These are phyloP conservation scores for Mycosphaerelloides madeirae DNA, from an alignment of 2,329 filamentous ascomycete genomes.

Conservation along the genomic window DNA sequence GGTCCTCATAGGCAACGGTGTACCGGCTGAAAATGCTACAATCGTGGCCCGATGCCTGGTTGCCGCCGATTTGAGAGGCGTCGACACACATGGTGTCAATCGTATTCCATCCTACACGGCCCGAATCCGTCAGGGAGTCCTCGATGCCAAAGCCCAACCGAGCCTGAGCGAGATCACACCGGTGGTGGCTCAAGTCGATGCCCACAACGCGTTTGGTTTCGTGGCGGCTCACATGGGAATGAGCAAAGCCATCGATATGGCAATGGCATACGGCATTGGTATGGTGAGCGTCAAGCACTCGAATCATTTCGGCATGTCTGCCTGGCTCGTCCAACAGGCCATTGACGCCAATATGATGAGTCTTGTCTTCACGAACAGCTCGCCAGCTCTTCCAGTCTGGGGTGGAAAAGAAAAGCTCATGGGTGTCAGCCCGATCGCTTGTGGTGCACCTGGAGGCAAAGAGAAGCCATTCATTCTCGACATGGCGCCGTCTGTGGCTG, in stretches of 20 bases:
- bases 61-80: slow-evolving; percentile 69
- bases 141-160: slow-evolving; percentile 58
- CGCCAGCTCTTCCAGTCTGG: slow-evolving; percentile 66
- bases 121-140: slow-evolving; percentile 64
- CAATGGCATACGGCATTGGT: slow-evolving; percentile 62
- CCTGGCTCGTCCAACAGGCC: slow-evolving; percentile 74
- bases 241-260: slow-evolving; percentile 62
- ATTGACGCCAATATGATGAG: slow-evolving; percentile 63
- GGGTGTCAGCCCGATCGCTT: slow-evolving; percentile 70
- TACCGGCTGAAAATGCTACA: slow-evolving; percentile 54
- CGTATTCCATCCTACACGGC: slow-evolving; percentile 73
- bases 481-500: slow-evolving; percentile 67
- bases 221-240: slow-evolving; percentile 64
- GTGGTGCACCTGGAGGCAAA: slow-evolving; percentile 63
- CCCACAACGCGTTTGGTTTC: slow-evolving; percentile 70
- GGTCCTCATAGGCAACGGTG: slow-evolving; percentile 58
- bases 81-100: slow-evolving; percentile 76
- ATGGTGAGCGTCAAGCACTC: slow-evolving; percentile 71
- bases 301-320: slow-evolving; percentile 80
- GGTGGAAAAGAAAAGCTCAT: slow-evolving; percentile 65
- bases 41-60: slow-evolving; percentile 66
- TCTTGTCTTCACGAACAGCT: slow-evolving; percentile 58
- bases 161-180: slow-evolving; percentile 60
- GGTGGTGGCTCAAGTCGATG: slow-evolving; percentile 64
- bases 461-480: slow-evolving; percentile 65